These are phyloP conservation scores for Penicillium sp. DNA, from an alignment of 2,329 filamentous ascomycete species.

Conservation along the genomic window DNA sequence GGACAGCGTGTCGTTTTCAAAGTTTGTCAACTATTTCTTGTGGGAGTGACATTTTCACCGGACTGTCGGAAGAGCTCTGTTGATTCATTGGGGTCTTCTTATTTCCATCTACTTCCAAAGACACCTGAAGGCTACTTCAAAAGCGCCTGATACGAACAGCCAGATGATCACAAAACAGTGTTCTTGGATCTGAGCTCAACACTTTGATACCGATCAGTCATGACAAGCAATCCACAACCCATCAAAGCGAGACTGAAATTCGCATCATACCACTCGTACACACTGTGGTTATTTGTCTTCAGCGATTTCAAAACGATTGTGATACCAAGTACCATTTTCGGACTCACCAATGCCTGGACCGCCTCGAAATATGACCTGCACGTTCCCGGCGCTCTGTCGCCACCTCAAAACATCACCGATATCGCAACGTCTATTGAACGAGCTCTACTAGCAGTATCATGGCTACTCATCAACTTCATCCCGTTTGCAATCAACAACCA, in stretches of 20 bases:
- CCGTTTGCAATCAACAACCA: slow-evolving; percentile 44
- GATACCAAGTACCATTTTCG: slow-evolving; percentile 30
- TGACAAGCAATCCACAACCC: background rate
- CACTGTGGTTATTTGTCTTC: slow-evolving; percentile 27
- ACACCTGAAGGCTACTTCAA: background rate
- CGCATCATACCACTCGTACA: slow-evolving; percentile 5
- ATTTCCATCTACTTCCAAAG: too few species aligned
- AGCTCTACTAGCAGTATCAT: slow-evolving; percentile 1
- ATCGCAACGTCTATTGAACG: background rate
- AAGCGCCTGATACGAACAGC: background rate
- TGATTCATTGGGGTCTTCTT: too few species aligned
- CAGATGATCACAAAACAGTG: background rate
- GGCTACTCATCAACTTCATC: slow-evolving; percentile 30
- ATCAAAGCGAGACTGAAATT: background rate
- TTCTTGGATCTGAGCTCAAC: too few species aligned
- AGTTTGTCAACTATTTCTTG: background rate
- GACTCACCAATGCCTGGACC: slow-evolving; percentile 32
- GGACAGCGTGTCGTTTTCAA: background rate
- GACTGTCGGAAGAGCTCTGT: too few species aligned
- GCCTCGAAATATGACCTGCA: slow-evolving; percentile 14
- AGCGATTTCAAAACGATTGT: slow-evolving; percentile 31
- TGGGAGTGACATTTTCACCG: background rate
- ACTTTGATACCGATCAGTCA: background rate
- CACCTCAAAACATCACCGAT: background rate
- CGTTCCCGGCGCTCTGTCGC: slow-evolving; percentile 1